Base-by-base conservation (phyloP, 768 basidiomycete species). In the Hemileccinum rubropunctum region DNA sequence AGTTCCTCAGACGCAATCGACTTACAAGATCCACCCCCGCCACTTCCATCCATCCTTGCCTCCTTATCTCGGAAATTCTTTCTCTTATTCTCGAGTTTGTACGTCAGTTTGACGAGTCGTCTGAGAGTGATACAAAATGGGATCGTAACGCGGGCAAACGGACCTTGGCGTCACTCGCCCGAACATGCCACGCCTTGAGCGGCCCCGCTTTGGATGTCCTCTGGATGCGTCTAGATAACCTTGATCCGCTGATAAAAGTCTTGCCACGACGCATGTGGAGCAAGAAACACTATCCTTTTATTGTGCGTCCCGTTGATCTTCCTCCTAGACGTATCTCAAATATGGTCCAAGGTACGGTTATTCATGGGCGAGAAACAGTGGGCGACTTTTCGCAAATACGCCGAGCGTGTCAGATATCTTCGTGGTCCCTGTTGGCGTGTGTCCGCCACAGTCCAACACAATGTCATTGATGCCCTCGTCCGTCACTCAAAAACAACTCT, bases 321-420 rank as follows among this genome's bases (percentile, higher is more conserved):
- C n/a, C n/a, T 14, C 10, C 3, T 6, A 17, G 28, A 3, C 13
- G 27, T n/a, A 26, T 40, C 23, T 9, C 44, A 9, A 35, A 27
- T 10, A 15, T 20, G 41, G 15, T 1, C 27, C 30, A 17, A 64
- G 62, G 47, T 64, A 15, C 57, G 60, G 4, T 46, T 56, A 46
- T 62, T 65, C 40, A 50, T 64, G 56, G 51, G 63, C 18, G 58
- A 65, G 38, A 60, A 58, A 20, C 61, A 65, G 36, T 68, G 66
- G 66, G 3, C 14, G 1, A 59, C 50, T 4, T 68, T 66, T 41
- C 46, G 28, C 36, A 58, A 58, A 18, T 66, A 66, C 14, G 59
- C 64, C 0, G 51, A 41, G 7, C 64, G 66, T 20, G 59, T 66
- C 32, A 52, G 42, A 30, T 61, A 47, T 23, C 15, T 66, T 5